Evolutionary conservation across 345 rosid genomes (phyloP).

Genomic region (Eucalyptus paniculata): DNA sequence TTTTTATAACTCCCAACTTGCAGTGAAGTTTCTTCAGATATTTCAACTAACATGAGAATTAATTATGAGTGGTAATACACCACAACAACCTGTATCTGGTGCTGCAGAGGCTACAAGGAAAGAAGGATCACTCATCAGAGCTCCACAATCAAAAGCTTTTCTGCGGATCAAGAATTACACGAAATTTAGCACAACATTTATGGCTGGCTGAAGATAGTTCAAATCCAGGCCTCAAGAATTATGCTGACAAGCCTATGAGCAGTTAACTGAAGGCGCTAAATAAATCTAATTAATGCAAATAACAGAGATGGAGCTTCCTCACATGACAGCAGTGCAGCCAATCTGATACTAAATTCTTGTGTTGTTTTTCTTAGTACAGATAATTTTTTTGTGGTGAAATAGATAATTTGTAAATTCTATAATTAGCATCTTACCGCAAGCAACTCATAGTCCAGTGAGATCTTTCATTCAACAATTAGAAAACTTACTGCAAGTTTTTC

Average conservation of each 20-base stretch:
- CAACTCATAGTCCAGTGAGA: background rate
- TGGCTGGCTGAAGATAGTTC: background rate
- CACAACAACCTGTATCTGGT: conserved; percentile 23
- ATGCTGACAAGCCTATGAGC: background rate
- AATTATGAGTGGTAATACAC: background rate
- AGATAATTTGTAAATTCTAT: background rate
- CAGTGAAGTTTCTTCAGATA: background rate
- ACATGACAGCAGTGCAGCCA: background rate
- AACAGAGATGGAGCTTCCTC: background rate
- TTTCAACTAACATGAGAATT: background rate
- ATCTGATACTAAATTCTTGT: background rate
- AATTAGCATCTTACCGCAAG: background rate
- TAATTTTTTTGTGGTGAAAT: background rate
- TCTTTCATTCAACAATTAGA: background rate
- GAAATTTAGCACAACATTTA: background rate
- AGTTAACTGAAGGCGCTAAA: background rate
- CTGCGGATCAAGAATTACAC: conserved; percentile 19
- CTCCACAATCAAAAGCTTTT: conserved; percentile 33
- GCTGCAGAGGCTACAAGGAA: conserved; percentile 15
- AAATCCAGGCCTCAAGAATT: background rate
- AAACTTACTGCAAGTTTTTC: background rate
- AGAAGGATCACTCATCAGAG: conserved; percentile 9
- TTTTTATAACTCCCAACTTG: background rate
- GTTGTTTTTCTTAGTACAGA: background rate
- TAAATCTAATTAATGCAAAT: background rate